These are phyloP conservation scores for Neopestalotiopsis sp. DNA, from an alignment of 2,329 filamentous ascomycete genomes.

Conservation along the genomic window DNA sequence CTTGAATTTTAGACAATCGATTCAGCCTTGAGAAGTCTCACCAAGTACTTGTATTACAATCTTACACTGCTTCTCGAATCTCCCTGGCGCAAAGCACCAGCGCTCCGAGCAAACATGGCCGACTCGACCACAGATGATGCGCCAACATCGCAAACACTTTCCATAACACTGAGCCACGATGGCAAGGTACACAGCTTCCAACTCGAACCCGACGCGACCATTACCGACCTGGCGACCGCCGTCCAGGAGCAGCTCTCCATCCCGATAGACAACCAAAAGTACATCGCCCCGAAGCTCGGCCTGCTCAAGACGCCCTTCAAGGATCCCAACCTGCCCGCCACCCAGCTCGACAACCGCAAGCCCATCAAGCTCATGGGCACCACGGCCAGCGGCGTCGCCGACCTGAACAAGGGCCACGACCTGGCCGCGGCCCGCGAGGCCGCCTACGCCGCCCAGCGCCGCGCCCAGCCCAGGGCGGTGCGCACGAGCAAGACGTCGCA, in stretches of 20 bases:
- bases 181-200: conserved; percentile 49
- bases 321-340: conserved; percentile 56
- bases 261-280: conserved; percentile 69
- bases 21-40: neutral
- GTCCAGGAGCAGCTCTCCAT: conserved; percentile 63
- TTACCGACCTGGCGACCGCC: conserved; percentile 63
- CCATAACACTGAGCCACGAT: conserved; percentile 52
- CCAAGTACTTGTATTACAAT: neutral
- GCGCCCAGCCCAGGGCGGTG: conserved; percentile 32
- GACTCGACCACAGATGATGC: conserved; percentile 20
- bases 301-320: conserved; percentile 69
- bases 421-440: conserved; percentile 53
- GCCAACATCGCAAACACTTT: conserved; percentile 35
- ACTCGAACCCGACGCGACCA: conserved; percentile 50
- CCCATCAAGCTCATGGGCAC: conserved; percentile 67
- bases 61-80: neutral
- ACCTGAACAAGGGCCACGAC: conserved; percentile 55
- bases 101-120: conserved; percentile 21
- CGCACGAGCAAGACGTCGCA: conserved; percentile 35
- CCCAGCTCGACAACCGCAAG: conserved; percentile 58
- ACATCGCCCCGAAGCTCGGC: conserved; percentile 68
- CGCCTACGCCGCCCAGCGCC: conserved; percentile 38
- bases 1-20: neutral
- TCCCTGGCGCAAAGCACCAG: neutral
- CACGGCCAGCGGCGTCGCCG: conserved; percentile 62